These are phyloP conservation scores for Fusarium albosuccineum DNA, from an alignment of 2,329 filamentous ascomycete genomes.

Conservation along the genomic window DNA sequence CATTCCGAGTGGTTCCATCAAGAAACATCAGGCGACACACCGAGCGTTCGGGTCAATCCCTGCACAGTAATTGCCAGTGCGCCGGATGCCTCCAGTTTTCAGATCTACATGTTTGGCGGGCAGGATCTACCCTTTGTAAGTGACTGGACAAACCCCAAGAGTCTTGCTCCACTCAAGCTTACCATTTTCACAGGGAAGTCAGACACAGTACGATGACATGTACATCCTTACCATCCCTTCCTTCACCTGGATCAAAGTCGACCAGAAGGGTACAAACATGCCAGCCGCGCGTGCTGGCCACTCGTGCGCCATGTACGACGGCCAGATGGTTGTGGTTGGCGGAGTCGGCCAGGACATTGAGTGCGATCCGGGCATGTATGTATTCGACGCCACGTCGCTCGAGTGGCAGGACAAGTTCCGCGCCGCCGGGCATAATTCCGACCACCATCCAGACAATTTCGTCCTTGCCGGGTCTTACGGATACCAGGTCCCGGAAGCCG, in stretches of 20 bases:
- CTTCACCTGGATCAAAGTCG: constrained; percentile 73
- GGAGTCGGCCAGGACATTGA: constrained; percentile 64
- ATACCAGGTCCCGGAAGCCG: constrained; percentile 67
- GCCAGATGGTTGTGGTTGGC: constrained; percentile 74
- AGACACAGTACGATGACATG: constrained; percentile 73
- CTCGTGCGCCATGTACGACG: constrained; percentile 68
- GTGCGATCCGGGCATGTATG: constrained; percentile 74
- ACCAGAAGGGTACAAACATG: constrained; percentile 67
- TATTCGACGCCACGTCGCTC: constrained; percentile 77
- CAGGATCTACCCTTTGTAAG: constrained; percentile 76
- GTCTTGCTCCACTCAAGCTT: constrained; percentile 2
- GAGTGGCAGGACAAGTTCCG: constrained; percentile 70
- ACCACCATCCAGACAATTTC: constrained; percentile 64
- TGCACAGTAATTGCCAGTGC: constrained; percentile 73
- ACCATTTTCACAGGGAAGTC: constrained; percentile 52
- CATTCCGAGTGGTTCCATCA: constrained; percentile 72
- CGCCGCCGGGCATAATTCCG: constrained; percentile 69
- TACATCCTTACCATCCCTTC: constrained; percentile 73
- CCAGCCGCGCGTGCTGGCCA: constrained; percentile 58
- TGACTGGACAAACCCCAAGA: constrained; percentile 1
- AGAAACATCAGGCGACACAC: constrained; percentile 65
- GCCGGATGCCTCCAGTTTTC: constrained; percentile 79
- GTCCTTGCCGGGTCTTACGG: constrained; percentile 60
- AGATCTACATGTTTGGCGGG: constrained; percentile 83
- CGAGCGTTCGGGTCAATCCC: constrained; percentile 67